phyloP scores from a whole-genome alignment of 768 basidiomycete genomes.

The Mycena floridula region DNA sequence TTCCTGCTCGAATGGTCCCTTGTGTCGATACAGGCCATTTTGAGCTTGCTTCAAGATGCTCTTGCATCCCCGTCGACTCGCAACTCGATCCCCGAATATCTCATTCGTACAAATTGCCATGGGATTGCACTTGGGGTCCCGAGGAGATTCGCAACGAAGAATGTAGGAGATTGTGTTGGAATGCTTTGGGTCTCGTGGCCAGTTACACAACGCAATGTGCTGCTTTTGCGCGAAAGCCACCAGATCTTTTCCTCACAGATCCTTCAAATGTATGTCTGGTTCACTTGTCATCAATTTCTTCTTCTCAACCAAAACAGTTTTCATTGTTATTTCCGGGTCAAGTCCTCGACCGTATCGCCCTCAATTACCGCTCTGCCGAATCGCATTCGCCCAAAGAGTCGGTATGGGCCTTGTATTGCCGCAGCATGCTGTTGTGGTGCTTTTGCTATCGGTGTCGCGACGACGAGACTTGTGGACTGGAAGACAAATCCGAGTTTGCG shows the following conservation, averaged over 20 bases:
- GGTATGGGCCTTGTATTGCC: conserved; percentile 78
- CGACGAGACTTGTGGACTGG: conserved; percentile 10
- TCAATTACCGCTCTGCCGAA: conserved; percentile 30
- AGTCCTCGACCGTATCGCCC: conserved; percentile 44
- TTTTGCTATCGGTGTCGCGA: conserved; percentile 52
- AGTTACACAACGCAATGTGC: conserved; percentile 65
- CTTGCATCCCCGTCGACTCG: conserved; percentile 36
- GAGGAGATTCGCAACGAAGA: conserved; percentile 61
- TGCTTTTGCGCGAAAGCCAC: conserved; percentile 53
- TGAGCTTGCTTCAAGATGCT: conserved; percentile 28
- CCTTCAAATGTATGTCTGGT: conserved; percentile 49
- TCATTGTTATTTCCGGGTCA: conserved; percentile 72
- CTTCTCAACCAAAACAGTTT: conserved; percentile 34
- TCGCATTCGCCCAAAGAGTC: conserved; percentile 64
- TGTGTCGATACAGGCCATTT: conserved; percentile 21
- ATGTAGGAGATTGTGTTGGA: conserved; percentile 73
- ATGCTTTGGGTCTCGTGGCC: conserved; percentile 61
- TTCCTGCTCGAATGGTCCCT: conserved; percentile 46
- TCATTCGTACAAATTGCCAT: conserved; percentile 50
- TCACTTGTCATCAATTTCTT: conserved; percentile 3
- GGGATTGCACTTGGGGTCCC: conserved; percentile 53
- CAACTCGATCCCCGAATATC: conserved; percentile 31
- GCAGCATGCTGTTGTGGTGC: conserved; percentile 78
- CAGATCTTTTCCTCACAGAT: conserved; percentile 54
- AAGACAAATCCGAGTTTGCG: conserved; percentile 26